These are phyloP conservation scores for Rusavskia elegans DNA, from an alignment of 495 filamentous ascomycete genomes.

Conservation along the genomic window DNA sequence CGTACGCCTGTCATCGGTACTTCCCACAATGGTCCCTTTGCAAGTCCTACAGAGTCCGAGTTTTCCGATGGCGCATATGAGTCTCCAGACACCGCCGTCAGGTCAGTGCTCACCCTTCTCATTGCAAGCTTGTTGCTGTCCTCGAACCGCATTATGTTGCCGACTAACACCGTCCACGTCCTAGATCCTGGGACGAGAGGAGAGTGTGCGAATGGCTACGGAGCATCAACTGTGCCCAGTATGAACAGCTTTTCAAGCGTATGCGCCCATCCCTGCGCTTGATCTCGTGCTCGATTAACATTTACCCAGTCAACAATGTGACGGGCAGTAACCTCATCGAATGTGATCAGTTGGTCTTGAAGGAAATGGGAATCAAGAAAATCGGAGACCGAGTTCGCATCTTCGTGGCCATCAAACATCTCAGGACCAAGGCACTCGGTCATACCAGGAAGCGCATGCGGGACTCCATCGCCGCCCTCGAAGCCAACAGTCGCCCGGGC, in stretches of 20 bases:
- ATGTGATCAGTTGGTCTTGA: conserved; percentile 88
- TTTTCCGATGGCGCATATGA: conserved; percentile 60
- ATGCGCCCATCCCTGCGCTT: conserved; percentile 4
- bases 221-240: conserved; percentile 81
- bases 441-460: conserved; percentile 76
- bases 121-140: too few species aligned
- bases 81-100: conserved; percentile 40
- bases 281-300: conserved; percentile 2
- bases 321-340: conserved; percentile 93
- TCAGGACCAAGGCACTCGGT: conserved; percentile 69
- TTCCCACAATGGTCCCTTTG: conserved; percentile 47
- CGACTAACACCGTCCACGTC: neutral
- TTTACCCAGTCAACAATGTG: conserved; percentile 61
- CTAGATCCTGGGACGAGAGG: conserved; percentile 76
- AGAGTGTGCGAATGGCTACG: conserved; percentile 78
- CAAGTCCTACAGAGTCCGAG: conserved; percentile 85
- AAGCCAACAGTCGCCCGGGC: conserved; percentile 14
- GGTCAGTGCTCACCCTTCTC: conserved; percentile 25
- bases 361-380: conserved; percentile 97
- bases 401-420: conserved; percentile 79
- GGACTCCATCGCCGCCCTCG: conserved; percentile 29
- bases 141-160: neutral
- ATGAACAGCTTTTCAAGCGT: conserved; percentile 80
- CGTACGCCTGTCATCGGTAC: conserved; percentile 37
- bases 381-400: conserved; percentile 95